Base-by-base conservation (phyloP, 768 basidiomycete genomes). In the Pisolithus microcarpus region DNA sequence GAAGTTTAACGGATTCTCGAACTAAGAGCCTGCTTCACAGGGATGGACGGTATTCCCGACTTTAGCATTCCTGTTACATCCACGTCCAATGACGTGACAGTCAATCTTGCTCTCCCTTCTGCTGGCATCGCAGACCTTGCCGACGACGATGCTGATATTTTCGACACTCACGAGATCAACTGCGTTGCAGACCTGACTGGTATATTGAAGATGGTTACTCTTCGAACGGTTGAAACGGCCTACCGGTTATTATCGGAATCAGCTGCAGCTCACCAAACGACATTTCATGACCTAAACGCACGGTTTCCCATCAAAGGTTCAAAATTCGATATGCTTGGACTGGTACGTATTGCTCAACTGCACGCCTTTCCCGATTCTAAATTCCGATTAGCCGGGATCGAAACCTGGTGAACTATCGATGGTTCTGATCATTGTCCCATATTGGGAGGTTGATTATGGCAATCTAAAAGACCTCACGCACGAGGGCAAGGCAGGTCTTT, bases 361-460 rank as follows among this genome's bases (percentile, higher is more conserved):
- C 23, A 1, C 18, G 4, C 23, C 6, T 9, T 43, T 11, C 13
- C 15, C 15, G 23, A 8, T 15, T 43, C 42, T 43, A 15, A 44
- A 16, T 26, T 7, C 28, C n/a, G 4, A 44, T 26, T 44, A 44
- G 24, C 24, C 43, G 6, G 43, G 24, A 24, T n/a, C 26, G 43
- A 44, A 44, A 23, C 15, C 43, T 5, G 28, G 28, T 16, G 43
- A 44, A 44, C 8, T 44, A 26, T 44, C 43, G n/a, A 50, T 50
- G 49, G 18, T 50, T 3, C n/a, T 50, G n/a, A n/a, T 50, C 30
- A 30, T 50, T 13, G 49, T 50, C 26, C 49, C 49, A 5, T 28
- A 39, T 6, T 50, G 49, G 49, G 40, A 50, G 26, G 26, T 50
- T 34, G 28, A 44, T 34, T 43, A 28, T n/a, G 24, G 31, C 13